These are phyloP conservation scores for Sphaerulina populicola DNA, from an alignment of 2,329 filamentous ascomycete genomes.

Conservation along the genomic window DNA sequence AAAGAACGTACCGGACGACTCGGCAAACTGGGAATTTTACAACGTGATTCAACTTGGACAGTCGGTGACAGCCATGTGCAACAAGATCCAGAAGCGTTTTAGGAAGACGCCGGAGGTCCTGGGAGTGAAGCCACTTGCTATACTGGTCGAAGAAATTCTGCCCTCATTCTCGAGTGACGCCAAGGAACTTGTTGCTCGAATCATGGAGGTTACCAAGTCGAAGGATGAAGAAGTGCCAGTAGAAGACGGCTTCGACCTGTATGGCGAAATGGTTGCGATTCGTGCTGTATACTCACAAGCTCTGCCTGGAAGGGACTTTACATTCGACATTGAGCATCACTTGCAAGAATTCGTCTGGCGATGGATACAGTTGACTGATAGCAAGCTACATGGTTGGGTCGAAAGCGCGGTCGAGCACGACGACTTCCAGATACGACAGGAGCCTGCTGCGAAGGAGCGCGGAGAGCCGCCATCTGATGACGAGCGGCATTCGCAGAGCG, in stretches of 20 bases:
- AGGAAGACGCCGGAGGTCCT: slow-evolving; percentile 79
- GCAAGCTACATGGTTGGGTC: slow-evolving; percentile 71
- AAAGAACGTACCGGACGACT: slow-evolving; percentile 67
- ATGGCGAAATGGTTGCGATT: slow-evolving; percentile 78
- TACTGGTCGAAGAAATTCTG: slow-evolving; percentile 74
- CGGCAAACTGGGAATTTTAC: slow-evolving; percentile 80
- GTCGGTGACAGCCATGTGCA: slow-evolving; percentile 72
- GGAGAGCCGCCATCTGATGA: slow-evolving; percentile 57
- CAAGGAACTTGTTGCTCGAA: slow-evolving; percentile 71
- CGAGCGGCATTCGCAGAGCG: slow-evolving; percentile 82
- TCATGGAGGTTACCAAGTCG: slow-evolving; percentile 63
- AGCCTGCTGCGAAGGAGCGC: slow-evolving; percentile 48
- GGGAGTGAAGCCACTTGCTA: slow-evolving; percentile 60
- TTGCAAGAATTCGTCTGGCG: slow-evolving; percentile 92
- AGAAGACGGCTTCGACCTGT: slow-evolving; percentile 88
- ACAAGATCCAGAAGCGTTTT: slow-evolving; percentile 88
- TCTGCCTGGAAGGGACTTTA: slow-evolving; percentile 65
- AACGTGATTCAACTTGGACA: slow-evolving; percentile 86
- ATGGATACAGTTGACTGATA: slow-evolving; percentile 78
- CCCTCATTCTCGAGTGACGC: slow-evolving; percentile 87
- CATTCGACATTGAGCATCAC: slow-evolving; percentile 77
- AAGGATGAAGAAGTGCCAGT: slow-evolving; percentile 69
- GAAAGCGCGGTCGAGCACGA: slow-evolving; percentile 89
- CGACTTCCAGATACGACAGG: slow-evolving; percentile 65
- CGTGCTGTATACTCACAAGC: slow-evolving; percentile 69